Conservation (phyloP, 2,329 filamentous ascomycete species). For the Pseudopyricularia javanii region DNA sequence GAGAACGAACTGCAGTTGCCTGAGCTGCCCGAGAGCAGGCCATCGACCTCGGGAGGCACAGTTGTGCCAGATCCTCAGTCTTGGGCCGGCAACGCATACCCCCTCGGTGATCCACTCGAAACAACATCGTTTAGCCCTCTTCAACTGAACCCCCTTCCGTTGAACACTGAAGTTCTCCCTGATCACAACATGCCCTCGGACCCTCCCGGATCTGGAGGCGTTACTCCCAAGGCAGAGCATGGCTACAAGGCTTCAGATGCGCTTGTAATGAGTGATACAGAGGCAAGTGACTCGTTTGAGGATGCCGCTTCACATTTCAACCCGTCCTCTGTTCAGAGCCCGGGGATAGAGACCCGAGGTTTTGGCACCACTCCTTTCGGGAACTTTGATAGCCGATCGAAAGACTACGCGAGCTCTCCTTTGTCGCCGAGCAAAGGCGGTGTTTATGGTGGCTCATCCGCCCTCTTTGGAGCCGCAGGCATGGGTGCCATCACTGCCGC, state of each 20-base stretch:
- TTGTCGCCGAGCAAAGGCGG: background rate
- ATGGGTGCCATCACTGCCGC: background rate
- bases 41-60: slow-evolving; percentile 3
- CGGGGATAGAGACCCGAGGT: background rate
- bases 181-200: slow-evolving; percentile 22
- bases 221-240: slow-evolving; percentile 53
- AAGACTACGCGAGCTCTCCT: background rate
- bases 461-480: background rate
- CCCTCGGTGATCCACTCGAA: background rate
- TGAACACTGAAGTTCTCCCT: slow-evolving; percentile 25
- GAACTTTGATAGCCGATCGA: background rate
- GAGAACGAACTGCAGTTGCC: slow-evolving; percentile 26
- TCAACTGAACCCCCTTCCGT: slow-evolving; percentile 21
- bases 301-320: slow-evolving; percentile 3
- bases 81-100: background rate
- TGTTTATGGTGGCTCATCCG: background rate
- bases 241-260: slow-evolving; percentile 16
- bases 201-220: slow-evolving; percentile 48
- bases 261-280: slow-evolving; percentile 1
- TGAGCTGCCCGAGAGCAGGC: slow-evolving; percentile 30
- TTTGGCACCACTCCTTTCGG: background rate
- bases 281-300: slow-evolving; percentile 6
- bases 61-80: background rate
- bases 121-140: slow-evolving; percentile 11
- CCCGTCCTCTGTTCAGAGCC: slow-evolving; percentile 2